These are phyloP conservation scores for Xylona heveae DNA, from an alignment of 495 filamentous ascomycete genomes.

Conservation along the genomic window DNA sequence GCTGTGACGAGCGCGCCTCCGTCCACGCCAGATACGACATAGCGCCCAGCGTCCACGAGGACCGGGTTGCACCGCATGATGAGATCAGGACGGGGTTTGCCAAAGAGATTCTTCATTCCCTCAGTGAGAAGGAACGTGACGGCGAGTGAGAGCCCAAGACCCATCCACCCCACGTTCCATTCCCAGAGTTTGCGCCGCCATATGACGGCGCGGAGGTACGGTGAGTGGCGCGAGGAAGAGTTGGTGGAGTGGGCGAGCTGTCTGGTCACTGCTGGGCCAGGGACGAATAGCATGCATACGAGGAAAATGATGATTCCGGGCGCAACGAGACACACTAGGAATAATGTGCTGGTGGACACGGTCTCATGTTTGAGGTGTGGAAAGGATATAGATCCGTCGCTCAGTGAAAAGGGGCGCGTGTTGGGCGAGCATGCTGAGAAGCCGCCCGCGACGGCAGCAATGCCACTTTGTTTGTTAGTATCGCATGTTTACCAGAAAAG, in stretches of 20 bases:
- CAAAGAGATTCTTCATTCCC: constrained; percentile 39
- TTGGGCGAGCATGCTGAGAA: constrained; percentile 22
- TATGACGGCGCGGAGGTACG: constrained; percentile 9
- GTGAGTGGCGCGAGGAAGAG: too few relatives aligned
- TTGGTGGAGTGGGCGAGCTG: constrained; percentile 10
- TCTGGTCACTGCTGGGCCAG: constrained; percentile 17
- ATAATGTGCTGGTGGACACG: constrained; percentile 26
- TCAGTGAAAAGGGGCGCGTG: constrained; percentile 21
- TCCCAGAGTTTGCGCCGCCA: constrained; percentile 36
- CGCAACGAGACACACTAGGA: constrained; percentile 26
- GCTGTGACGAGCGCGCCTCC: constrained; percentile 27
- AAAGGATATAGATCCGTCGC: constrained; percentile 34
- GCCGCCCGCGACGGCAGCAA: constrained; percentile 23
- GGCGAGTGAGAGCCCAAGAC: constrained; percentile 33
- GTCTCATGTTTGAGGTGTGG: constrained; percentile 31
- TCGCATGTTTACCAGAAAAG: too few relatives aligned
- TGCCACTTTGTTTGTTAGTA: too few relatives aligned
- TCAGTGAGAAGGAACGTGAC: constrained; percentile 34
- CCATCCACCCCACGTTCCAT: constrained; percentile 42
- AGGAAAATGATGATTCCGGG: constrained; percentile 30
- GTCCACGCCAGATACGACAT: constrained; percentile 29
- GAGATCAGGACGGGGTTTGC: constrained; percentile 43
- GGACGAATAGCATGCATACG: constrained; percentile 25
- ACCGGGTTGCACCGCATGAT: constrained; percentile 38
- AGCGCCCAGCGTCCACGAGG: constrained; percentile 12